A percentile compares a stretch with the other conserved stretches of the same genome.
Evolutionary conservation across 129 eudicot genomes (phyloP).

Genomic region (Flaveria sonorensis): DNA sequence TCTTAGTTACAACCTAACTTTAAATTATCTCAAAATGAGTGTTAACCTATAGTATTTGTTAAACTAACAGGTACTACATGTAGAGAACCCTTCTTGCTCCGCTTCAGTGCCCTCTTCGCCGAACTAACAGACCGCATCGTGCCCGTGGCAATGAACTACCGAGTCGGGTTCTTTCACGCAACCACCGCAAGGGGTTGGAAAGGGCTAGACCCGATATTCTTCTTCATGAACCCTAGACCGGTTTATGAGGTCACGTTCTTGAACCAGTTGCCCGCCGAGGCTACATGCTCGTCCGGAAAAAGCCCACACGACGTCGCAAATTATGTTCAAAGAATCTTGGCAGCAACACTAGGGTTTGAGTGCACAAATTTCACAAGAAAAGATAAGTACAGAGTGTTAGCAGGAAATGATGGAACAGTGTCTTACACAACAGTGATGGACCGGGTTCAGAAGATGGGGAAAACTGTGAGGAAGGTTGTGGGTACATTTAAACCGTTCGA

Average conservation of each 20-base stretch:
- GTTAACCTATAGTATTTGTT: background rate
- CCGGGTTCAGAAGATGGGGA: conserved; percentile 50
- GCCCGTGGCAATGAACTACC: conserved; percentile 45
- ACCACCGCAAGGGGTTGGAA: conserved; percentile 94
- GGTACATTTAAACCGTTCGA: conserved; percentile 60
- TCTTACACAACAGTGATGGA: conserved; percentile 42
- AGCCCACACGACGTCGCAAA: conserved; percentile 94
- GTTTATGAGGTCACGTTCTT: conserved; percentile 41
- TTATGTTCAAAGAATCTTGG: conserved; percentile 88
- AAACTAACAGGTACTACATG: conserved; percentile 30
- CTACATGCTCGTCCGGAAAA: conserved; percentile 96
- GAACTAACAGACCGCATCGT: conserved; percentile 42
- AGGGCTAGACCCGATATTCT: conserved; percentile 75
- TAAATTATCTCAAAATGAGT: background rate
- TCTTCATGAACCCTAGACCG: conserved; percentile 52
- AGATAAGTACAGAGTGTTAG: conserved; percentile 88
- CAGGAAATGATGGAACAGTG: conserved; percentile 93
- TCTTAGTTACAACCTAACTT: background rate
- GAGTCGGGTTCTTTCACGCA: conserved; percentile 41
- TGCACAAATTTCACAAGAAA: conserved; percentile 89
- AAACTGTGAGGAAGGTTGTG: conserved; percentile 49
- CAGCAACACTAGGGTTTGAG: conserved; percentile 84
- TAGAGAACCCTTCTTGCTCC: conserved; percentile 41
- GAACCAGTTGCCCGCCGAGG: conserved; percentile 67
- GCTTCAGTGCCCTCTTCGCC: conserved; percentile 45